phyloP scores from a whole-genome alignment of 192 early-diverging fungal species.

The Mortierella antarctica region DNA sequence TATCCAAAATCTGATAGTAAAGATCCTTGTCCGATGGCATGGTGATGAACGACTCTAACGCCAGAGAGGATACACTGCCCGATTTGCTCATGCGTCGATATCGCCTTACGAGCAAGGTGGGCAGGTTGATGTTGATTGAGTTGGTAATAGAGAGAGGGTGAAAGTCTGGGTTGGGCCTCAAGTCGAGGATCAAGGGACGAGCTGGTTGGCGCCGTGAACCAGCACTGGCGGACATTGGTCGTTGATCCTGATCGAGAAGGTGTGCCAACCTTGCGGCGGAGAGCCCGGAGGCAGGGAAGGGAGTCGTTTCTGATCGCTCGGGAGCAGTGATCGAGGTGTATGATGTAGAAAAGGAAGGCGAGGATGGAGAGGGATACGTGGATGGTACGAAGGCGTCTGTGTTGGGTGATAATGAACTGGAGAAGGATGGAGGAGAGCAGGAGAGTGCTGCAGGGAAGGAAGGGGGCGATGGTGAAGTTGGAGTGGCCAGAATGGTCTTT shows the following conservation, averaged over 20 bases:
- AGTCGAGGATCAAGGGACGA: slow-evolving; percentile 50
- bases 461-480: slow-evolving; percentile 17
- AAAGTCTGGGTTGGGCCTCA: slow-evolving; percentile 56
- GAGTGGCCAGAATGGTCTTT: slow-evolving; percentile 36
- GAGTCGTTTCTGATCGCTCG: slow-evolving; percentile 2
- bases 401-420: not conserved
- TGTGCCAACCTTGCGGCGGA: slow-evolving; percentile 26
- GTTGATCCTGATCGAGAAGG: slow-evolving; percentile 11
- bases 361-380: slow-evolving; percentile 6
- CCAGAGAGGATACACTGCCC: slow-evolving; percentile 59
- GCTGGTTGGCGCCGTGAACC: slow-evolving; percentile 7
- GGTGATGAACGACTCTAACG: slow-evolving; percentile 65
- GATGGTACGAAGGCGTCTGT: not conserved
- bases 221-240: slow-evolving; percentile 10
- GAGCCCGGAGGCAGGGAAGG: slow-evolving; percentile 23
- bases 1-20: slow-evolving; percentile 50
- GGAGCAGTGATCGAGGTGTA: slow-evolving; percentile 12
- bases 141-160: slow-evolving; percentile 49
- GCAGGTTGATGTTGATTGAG: slow-evolving; percentile 65
- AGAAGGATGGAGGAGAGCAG: slow-evolving; percentile 7
- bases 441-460: slow-evolving; percentile 6
- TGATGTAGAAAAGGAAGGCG: not conserved
- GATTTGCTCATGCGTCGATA: slow-evolving; percentile 46
- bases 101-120: slow-evolving; percentile 61
- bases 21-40: slow-evolving; percentile 59